A percentile compares a stretch with the other conserved stretches of the same genome.
phyloP scores from a whole-genome alignment of 1,284 basidiomycete genomes.

The Moesziomyces sp. region DNA sequence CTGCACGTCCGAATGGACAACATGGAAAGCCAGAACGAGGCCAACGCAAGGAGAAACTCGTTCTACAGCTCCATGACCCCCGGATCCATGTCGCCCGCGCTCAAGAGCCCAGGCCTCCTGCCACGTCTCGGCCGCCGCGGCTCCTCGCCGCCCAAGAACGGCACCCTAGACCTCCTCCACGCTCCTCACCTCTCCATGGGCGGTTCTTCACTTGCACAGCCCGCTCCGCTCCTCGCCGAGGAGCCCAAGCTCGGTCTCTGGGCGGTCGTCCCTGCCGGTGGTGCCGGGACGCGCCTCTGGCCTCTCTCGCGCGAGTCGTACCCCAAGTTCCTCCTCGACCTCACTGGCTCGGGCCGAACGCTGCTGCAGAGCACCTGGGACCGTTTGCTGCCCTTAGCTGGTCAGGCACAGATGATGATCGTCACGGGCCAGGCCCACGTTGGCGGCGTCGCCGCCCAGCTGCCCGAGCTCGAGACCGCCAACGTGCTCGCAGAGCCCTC shows the following conservation, averaged over 20 bases:
- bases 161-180: constrained; percentile 20
- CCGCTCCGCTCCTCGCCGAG: constrained; percentile 54
- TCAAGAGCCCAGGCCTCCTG: constrained; percentile 41
- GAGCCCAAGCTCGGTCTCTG: constrained; percentile 63
- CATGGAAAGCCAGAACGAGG: constrained; percentile 45
- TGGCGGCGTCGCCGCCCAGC: constrained; percentile 56
- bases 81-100: constrained; percentile 38
- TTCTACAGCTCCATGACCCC: constrained; percentile 32
- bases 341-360: constrained; percentile 61
- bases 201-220: constrained; percentile 30
- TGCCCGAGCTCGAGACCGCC: constrained; percentile 50
- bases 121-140: constrained; percentile 27
- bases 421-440: constrained; percentile 63
- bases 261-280: constrained; percentile 66
- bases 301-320: constrained; percentile 62
- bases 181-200: constrained; percentile 48
- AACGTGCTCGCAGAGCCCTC: constrained; percentile 65
- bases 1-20: constrained; percentile 55
- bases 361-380: constrained; percentile 65
- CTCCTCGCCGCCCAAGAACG: constrained; percentile 52
- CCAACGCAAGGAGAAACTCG: constrained; percentile 32
- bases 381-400: constrained; percentile 59
- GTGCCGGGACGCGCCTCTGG: constrained; percentile 66
- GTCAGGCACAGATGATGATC: constrained; percentile 58
- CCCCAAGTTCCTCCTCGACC: constrained; percentile 66